These are phyloP conservation scores for Leishmania tropica DNA, from an alignment of 208 protist species.

Conservation along the genomic window DNA sequence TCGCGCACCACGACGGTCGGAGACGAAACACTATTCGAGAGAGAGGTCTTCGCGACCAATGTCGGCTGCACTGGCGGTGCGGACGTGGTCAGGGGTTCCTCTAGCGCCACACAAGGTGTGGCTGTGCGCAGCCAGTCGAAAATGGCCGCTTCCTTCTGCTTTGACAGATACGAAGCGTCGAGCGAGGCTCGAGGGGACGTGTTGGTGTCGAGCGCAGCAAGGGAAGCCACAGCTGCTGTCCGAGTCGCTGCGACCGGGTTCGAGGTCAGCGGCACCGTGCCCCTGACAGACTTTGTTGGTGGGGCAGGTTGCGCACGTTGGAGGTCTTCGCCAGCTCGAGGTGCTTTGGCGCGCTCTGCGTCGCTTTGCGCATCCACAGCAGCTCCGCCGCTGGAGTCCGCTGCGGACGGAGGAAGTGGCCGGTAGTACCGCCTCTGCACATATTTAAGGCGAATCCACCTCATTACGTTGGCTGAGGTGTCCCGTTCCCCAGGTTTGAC, in stretches of 20 bases:
- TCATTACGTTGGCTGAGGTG: constrained; percentile 40
- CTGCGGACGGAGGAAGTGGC: not conserved
- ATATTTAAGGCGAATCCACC: constrained; percentile 77
- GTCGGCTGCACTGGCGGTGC: not conserved
- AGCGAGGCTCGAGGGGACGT: too few species aligned
- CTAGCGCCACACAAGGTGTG: not conserved
- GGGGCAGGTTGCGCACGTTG: too few species aligned
- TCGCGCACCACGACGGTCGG: not conserved
- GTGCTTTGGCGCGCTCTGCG: not conserved
- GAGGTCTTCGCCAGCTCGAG: too few species aligned
- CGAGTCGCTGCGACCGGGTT: not conserved
- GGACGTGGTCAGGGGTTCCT: not conserved
- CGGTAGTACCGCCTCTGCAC: constrained; percentile 51
- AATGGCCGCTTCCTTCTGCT: constrained; percentile 9
- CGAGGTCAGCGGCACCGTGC: not conserved
- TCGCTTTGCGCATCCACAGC: not conserved
- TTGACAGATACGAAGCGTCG: not conserved
- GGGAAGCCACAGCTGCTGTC: not conserved
- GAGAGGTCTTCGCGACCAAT: not conserved
- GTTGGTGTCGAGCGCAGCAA: not conserved
- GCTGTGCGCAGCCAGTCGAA: constrained; percentile 14
- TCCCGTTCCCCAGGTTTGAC: constrained; percentile 47
- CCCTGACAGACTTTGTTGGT: not conserved
- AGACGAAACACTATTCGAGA: not conserved
- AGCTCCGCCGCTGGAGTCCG: not conserved